Evolutionary conservation across 2,329 filamentous ascomycete species (phyloP), one percentile per base, ranked within the genome.

Genomic region (Stagonosporopsis cucurbitacearum): DNA sequence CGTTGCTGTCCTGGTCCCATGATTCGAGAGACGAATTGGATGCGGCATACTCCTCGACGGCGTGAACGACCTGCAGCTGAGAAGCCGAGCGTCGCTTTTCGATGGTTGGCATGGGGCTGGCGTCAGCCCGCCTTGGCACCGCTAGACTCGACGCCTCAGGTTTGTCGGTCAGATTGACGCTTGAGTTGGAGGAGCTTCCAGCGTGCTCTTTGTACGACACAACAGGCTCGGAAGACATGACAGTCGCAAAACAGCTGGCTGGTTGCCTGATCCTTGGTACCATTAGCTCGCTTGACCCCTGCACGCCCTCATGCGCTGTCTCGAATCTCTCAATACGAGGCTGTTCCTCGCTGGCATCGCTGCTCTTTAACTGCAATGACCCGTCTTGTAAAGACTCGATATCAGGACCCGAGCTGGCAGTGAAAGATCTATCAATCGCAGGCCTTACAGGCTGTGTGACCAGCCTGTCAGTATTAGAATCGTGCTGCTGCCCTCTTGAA

Each of bases 1-100:
- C 50, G 50, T 62, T 51, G 45, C 67, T 69, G 44, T 71, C 66
- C 52, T 65, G 66, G 23, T 71, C 67, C 67, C 67, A 72, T 65
- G 70, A 71, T 47, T 67, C 66, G 54, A 67, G 53, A 36, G 72
- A 73, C 42, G 71, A 70, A 58, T 62, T 63, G 39, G 67, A 69
- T 39, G 67, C 62, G 23, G 66, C 53, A 52, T 65, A 65, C 55
- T 66, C 69, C 45, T 71, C 63, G 30, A 70, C 69, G 20, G 71
- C 70, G 62, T 71, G 68, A 46, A 73, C 65, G 45, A 73, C 68
- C 35, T 67, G 67, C 49, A 69, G 62, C 36, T 65, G 63, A 46
- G 66, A 62, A 26, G 63, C 50, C 17, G 61, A 59, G 32, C 33
- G 54, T 52, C 20, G 54, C 47, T 32, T 32, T n/a, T 32, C 30